A percentile compares a stretch with the other conserved stretches of the same genome.
These are phyloP conservation scores for Fonsecaea multimorphosa DNA, from an alignment of 2,329 filamentous ascomycete species.

Conservation along the genomic window DNA sequence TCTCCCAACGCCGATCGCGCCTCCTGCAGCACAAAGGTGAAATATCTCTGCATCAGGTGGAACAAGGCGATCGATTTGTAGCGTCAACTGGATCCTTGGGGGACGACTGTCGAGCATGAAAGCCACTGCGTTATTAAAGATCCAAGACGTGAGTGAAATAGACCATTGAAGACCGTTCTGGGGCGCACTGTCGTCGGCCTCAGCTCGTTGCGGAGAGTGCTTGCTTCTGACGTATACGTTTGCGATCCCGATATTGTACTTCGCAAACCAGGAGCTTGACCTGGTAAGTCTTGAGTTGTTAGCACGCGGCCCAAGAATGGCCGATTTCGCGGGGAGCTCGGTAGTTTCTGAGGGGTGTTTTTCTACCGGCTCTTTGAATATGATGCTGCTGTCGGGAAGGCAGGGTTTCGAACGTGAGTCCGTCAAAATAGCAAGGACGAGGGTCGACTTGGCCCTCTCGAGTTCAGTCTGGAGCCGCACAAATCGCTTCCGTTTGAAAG, in stretches of 20 bases:
- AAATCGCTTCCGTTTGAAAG: background rate
- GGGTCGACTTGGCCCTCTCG: constrained; percentile 8
- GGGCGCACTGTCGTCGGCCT: background rate
- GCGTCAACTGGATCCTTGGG: background rate
- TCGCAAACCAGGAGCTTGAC: background rate
- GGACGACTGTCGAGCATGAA: background rate
- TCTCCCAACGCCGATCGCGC: background rate
- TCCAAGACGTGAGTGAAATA: constrained; percentile 1
- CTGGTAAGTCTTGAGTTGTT: background rate
- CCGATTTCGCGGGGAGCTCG: background rate
- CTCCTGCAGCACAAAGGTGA: constrained; percentile 3
- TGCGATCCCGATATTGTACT: background rate
- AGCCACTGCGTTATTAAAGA: background rate
- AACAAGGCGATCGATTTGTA: constrained; percentile 1
- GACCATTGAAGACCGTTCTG: background rate
- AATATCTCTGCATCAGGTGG: constrained; percentile 6
- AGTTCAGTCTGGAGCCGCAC: background rate
- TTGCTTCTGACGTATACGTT: background rate
- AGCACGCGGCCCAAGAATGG: background rate
- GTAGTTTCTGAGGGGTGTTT: background rate
- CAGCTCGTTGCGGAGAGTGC: background rate
- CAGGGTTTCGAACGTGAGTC: background rate
- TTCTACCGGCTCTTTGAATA: background rate
- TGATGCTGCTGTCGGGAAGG: background rate
- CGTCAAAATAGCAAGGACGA: constrained; percentile 2